Evolutionary conservation across 176 grass and related monocot genomes (phyloP), one percentile per base, ranked within the genome.

Genomic region (Hyparrhenia diplandra): DNA sequence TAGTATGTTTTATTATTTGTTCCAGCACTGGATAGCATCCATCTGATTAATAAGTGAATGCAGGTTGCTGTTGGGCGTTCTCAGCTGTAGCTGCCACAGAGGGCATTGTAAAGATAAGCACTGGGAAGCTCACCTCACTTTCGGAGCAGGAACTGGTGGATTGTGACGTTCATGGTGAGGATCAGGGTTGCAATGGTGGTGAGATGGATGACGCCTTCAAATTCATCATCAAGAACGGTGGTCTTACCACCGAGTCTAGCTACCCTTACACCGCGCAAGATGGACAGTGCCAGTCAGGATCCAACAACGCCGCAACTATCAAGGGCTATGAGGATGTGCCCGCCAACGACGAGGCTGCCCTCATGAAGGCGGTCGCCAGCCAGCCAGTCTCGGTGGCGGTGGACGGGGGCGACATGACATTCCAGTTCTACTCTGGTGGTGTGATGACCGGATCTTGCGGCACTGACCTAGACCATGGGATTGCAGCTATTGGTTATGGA

Each of bases 71-170:
- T 14, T 87, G 85, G 85, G 85, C 77, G 0, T 91, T 91, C 64
- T 85, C 85, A 1, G 83, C 77, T 0, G 72, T 85, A 20, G 85
- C 77, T n/a, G 69, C 81, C 6, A 70, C 64, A 3, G 75, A 87
- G 16, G 84, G 85, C 6, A 87, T 91, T 45, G 78, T 83, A 6
- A 85, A 91, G 36, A 10, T 85, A 4, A 85, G 69, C 74, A 88
- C 66, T 0, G 77, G 85, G 2, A 88, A 78, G 4, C 86, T 92
- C 0, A 18, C 86, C 42, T 92, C 83, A 3, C 42, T 89, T 16
- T 86, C 80, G 1, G 75, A 92, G 47, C 90, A 92, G 73, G 86
- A 92, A 17, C 45, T 92, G 0, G 81, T 89, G 75, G 87, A 86
- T 0, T 92, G 75, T 21, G 68, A 92, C 8, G 60, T 78, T 13